Percentiles rank a stretch among this genome's conserved stretches.
phyloP scores from a whole-genome alignment of 2,329 filamentous ascomycete species.

The Nothophaeocryptopus gaeumannii region DNA sequence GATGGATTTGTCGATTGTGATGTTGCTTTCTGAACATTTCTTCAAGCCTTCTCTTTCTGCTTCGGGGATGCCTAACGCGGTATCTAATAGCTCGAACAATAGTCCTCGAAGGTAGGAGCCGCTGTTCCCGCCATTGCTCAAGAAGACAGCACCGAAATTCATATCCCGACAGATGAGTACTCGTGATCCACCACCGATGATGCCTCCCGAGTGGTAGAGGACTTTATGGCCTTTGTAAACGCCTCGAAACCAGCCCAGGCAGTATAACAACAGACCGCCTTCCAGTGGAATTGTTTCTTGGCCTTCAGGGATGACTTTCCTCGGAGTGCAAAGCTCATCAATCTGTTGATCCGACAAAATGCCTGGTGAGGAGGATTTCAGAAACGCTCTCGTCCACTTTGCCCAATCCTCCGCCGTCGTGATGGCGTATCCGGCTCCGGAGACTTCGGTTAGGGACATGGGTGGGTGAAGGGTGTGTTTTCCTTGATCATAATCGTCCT shows the following conservation, averaged over 20 bases:
- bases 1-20: no score
- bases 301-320: no score
- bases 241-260: neutral
- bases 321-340: no score
- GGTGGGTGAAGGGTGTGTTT: no score
- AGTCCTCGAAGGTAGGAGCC: neutral
- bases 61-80: neutral
- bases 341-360: no score
- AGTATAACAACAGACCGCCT: neutral
- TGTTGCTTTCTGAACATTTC: no score
- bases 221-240: neutral
- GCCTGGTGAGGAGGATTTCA: neutral
- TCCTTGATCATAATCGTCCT: neutral
- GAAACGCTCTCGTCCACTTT: neutral
- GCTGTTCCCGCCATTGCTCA: neutral
- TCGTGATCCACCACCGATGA: neutral
- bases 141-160: neutral
- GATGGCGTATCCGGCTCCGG: neutral
- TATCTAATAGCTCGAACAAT: neutral
- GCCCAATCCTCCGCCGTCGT: neutral
- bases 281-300: neutral
- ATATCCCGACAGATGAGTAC: constrained; percentile 1
- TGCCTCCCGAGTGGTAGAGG: neutral
- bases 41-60: neutral
- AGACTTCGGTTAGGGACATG: neutral